Conservation (phyloP, 805 yeast species). For the Kodamaea jinghongensis region DNA sequence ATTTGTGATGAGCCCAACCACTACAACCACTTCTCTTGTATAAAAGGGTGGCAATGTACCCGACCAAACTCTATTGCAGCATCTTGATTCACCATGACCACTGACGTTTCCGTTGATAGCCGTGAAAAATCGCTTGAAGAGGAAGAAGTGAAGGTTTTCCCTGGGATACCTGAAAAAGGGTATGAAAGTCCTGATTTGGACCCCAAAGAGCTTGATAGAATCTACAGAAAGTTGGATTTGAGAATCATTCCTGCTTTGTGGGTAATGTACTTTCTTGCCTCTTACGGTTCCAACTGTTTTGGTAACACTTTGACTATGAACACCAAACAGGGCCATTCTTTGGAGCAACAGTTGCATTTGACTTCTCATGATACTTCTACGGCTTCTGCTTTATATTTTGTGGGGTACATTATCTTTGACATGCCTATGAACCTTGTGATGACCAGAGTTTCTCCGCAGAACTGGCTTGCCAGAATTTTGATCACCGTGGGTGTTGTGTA, state of each 20-base stretch:
- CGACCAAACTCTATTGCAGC: no score
- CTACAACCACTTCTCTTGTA: no score
- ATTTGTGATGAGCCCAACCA: no score
- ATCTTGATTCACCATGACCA: no score
- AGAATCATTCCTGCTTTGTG: constrained; percentile 82
- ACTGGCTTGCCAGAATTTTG: constrained; percentile 79
- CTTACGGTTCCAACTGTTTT: constrained; percentile 74
- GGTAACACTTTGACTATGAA: constrained; percentile 85
- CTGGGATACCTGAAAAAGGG: no score
- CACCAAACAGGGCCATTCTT: constrained; percentile 55
- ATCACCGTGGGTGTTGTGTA: constrained; percentile 76
- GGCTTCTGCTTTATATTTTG: constrained; percentile 79
- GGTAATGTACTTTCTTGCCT: constrained; percentile 73
- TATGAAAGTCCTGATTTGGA: not conserved
- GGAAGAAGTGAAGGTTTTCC: constrained; percentile 9
- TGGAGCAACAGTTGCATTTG: constrained; percentile 49
- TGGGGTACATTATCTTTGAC: constrained; percentile 80
- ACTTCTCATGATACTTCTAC: constrained; percentile 59
- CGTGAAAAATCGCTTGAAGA: constrained; percentile 1
- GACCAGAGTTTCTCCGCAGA: constrained; percentile 82
- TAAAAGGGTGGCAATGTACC: no score
- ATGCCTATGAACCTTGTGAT: constrained; percentile 83
- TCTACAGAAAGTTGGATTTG: constrained; percentile 61
- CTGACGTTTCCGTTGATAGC: no score
- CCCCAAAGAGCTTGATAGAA: constrained; percentile 42